Evolutionary conservation across 2,329 filamentous ascomycete species (phyloP).

Genomic region (Rutstroemia sp.): DNA sequence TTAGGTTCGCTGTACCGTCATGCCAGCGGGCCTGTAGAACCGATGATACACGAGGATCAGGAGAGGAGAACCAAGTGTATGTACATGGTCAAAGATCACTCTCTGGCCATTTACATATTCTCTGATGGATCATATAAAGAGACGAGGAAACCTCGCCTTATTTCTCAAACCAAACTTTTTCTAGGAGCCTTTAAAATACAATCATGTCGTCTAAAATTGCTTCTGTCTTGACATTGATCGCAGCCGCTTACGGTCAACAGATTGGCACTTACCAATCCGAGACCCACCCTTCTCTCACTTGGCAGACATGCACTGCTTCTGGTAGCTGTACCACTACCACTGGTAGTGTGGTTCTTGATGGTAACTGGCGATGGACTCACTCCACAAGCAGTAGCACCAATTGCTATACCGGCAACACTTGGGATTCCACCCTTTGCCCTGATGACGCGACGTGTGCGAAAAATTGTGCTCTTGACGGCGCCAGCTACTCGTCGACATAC

Average conservation of each 20-base stretch:
- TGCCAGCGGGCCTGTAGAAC: conserved; percentile 2
- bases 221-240: conserved; percentile 35
- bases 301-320: conserved; percentile 41
- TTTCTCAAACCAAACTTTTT: neutral
- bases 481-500: conserved; percentile 44
- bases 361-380: conserved; percentile 54
- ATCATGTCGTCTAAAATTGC: conserved; percentile 14
- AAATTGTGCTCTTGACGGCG: conserved; percentile 47
- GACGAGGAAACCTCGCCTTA: neutral
- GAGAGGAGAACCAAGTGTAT: neutral
- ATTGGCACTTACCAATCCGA: conserved; percentile 39
- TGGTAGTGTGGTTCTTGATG: conserved; percentile 44
- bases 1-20: neutral
- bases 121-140: neutral
- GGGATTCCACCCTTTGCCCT: conserved; percentile 36
- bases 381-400: conserved; percentile 30
- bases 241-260: conserved; percentile 39
- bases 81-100: neutral
- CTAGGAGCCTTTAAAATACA: neutral
- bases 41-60: neutral
- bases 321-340: conserved; percentile 40
- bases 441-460: conserved; percentile 37
- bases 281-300: conserved; percentile 44
- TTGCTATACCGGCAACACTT: conserved; percentile 38
- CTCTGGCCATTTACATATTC: neutral